Conservation (phyloP, 352 stramenopile species). For the Pythium grandisporangium region DNA sequence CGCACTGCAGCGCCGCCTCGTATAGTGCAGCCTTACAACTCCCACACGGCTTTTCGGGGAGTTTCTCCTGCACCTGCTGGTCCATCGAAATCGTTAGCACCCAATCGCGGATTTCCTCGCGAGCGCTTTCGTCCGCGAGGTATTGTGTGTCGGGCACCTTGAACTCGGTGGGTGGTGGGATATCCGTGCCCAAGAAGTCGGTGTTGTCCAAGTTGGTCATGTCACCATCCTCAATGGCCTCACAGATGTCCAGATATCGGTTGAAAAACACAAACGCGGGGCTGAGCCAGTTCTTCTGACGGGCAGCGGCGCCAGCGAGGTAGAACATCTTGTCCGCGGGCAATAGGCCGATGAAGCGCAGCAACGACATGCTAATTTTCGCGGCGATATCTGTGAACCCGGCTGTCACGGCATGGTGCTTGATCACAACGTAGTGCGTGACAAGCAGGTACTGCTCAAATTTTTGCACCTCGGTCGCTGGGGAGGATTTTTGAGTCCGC, state of each 20-base stretch:
- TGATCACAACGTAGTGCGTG: slow-evolving; percentile 72
- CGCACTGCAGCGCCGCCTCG: slow-evolving; percentile 67
- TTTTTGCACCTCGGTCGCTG: slow-evolving; percentile 37
- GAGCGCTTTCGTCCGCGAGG: slow-evolving; percentile 66
- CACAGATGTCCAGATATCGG: slow-evolving; percentile 90
- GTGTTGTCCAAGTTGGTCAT: slow-evolving; percentile 86
- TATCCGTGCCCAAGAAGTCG: slow-evolving; percentile 91
- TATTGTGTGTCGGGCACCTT: slow-evolving; percentile 67
- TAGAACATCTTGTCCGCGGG: slow-evolving; percentile 95
- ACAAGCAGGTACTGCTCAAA: slow-evolving; percentile 76
- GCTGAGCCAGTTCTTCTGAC: slow-evolving; percentile 86
- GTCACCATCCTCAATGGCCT: slow-evolving; percentile 91
- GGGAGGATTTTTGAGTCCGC: slow-evolving; percentile 42
- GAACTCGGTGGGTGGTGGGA: slow-evolving; percentile 81
- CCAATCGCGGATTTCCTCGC: slow-evolving; percentile 93
- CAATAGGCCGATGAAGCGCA: slow-evolving; percentile 85
- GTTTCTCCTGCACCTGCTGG: slow-evolving; percentile 88
- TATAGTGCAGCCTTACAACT: slow-evolving; percentile 84
- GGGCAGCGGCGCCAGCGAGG: slow-evolving; percentile 67
- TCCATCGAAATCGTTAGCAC: slow-evolving; percentile 94
- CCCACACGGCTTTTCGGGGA: slow-evolving; percentile 60
- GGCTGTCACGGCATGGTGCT: slow-evolving; percentile 41
- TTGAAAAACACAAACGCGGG: slow-evolving; percentile 95
- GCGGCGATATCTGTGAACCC: slow-evolving; percentile 59
- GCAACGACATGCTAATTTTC: slow-evolving; percentile 81